phyloP scores from a whole-genome alignment of 371 early-diverging fungal genomes.

The Syncephalastrum monosporum region DNA sequence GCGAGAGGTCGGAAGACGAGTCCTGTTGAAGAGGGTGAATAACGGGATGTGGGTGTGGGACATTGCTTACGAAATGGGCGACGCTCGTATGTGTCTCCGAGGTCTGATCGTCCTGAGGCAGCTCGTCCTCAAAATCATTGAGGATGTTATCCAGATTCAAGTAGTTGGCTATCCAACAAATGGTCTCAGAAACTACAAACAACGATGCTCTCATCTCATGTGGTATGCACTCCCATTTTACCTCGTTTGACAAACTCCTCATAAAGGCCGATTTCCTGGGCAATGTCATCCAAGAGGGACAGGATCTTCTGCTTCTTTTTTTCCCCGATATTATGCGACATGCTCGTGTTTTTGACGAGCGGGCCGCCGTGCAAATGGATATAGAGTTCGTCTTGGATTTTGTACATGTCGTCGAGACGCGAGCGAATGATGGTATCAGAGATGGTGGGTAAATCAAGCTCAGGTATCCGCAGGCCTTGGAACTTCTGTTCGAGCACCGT shows the following conservation, averaged over 20 bases:
- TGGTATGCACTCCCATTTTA: constrained; percentile 17
- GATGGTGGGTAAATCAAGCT: constrained; percentile 62
- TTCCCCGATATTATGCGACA: constrained; percentile 31
- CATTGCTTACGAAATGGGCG: constrained; percentile 34
- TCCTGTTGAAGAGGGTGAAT: constrained; percentile 22
- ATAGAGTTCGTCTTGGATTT: constrained; percentile 27
- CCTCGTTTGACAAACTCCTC: constrained; percentile 78
- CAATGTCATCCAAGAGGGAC: constrained; percentile 60
- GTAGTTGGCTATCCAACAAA: constrained; percentile 34
- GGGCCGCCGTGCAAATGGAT: constrained; percentile 26
- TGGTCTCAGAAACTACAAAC: too few relatives aligned
- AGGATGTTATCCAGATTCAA: constrained; percentile 54
- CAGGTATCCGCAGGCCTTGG: constrained; percentile 60
- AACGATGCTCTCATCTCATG: too few relatives aligned
- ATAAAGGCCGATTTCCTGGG: constrained; percentile 67
- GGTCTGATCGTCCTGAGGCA: constrained; percentile 28
- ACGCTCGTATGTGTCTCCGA: constrained; percentile 40
- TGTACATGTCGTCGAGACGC: constrained; percentile 59
- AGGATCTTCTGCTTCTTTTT: constrained; percentile 47
- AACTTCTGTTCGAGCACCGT: constrained; percentile 59
- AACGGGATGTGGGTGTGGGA: background rate
- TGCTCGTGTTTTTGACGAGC: constrained; percentile 31
- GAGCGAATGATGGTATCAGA: constrained; percentile 61
- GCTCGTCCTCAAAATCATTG: constrained; percentile 43
- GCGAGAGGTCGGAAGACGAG: constrained; percentile 42